These are phyloP conservation scores for Venturia oleaginea DNA, from an alignment of 2,329 filamentous ascomycete genomes.

Conservation along the genomic window DNA sequence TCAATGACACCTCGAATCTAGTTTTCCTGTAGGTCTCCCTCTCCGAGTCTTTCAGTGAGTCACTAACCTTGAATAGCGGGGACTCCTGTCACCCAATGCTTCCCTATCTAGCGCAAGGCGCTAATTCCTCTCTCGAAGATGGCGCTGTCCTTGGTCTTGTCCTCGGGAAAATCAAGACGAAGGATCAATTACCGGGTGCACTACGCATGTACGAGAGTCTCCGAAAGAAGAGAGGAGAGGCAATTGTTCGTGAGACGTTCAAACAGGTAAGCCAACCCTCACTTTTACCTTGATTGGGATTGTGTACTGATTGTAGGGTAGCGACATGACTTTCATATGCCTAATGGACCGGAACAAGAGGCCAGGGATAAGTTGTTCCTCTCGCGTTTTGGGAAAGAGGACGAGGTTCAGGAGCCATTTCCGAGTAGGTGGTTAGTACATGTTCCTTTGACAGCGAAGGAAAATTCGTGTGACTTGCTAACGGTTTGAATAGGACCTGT, in stretches of 20 bases:
- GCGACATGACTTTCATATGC: conserved; percentile 33
- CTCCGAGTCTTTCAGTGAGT: neutral
- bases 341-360: conserved; percentile 46
- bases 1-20: conserved; percentile 44
- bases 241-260: conserved; percentile 55
- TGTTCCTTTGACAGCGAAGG: neutral
- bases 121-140: conserved; percentile 38
- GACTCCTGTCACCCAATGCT: conserved; percentile 56
- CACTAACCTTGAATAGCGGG: conserved; percentile 49
- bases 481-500: conserved; percentile 19
- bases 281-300: neutral
- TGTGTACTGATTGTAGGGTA: conserved; percentile 14
- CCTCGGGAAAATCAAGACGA: conserved; percentile 25
- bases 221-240: conserved; percentile 33
- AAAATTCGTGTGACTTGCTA: neutral
- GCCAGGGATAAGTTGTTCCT: conserved; percentile 36
- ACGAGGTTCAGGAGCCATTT: conserved; percentile 40
- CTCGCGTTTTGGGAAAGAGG: conserved; percentile 44
- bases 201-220: conserved; percentile 15
- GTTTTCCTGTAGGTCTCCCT: conserved; percentile 27
- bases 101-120: conserved; percentile 51
- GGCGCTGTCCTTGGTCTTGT: conserved; percentile 42
- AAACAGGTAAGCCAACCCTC: conserved; percentile 25
- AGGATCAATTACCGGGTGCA: conserved; percentile 12
- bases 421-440: conserved; percentile 46